These are phyloP conservation scores for Lolium perenne DNA, from an alignment of 176 grass and related monocot genomes.

Conservation along the genomic window DNA sequence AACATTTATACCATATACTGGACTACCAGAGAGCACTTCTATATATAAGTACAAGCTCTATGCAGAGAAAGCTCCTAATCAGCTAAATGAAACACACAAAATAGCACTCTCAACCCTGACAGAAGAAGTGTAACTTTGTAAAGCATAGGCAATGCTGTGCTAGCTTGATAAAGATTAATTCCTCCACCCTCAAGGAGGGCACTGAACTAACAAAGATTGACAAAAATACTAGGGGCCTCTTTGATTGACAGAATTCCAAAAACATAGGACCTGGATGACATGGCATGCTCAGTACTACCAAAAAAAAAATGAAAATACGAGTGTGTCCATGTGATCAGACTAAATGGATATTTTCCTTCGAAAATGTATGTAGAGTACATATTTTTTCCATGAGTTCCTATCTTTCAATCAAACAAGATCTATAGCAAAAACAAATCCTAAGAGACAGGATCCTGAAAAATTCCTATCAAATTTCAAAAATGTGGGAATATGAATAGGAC, in stretches of 20 bases:
- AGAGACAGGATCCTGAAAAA: not conserved
- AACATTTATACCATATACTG: too few species aligned
- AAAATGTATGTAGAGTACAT: not conserved
- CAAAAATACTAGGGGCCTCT: not conserved
- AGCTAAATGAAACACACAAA: slow-evolving; percentile 7
- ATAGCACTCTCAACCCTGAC: not conserved
- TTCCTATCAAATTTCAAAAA: not conserved
- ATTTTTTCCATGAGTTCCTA: not conserved
- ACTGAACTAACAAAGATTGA: not conserved
- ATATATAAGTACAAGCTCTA: not conserved
- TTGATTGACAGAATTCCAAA: not conserved
- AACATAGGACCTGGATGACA: not conserved
- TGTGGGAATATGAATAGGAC: not conserved
- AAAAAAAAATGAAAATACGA: not conserved
- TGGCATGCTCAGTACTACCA: not conserved
- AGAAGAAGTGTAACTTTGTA: not conserved
- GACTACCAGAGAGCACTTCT: too few species aligned
- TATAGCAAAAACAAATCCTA: not conserved
- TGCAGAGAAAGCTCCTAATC: not conserved
- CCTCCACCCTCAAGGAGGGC: not conserved
- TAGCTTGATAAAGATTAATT: not conserved
- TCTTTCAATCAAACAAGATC: not conserved
- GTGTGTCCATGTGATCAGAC: not conserved
- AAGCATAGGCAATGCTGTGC: not conserved
- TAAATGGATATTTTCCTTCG: not conserved